Percentiles rank a stretch among this genome's conserved stretches.
Evolutionary conservation across 352 stramenopile genomes (phyloP).

Genomic region (Pythium guiyangense): DNA sequence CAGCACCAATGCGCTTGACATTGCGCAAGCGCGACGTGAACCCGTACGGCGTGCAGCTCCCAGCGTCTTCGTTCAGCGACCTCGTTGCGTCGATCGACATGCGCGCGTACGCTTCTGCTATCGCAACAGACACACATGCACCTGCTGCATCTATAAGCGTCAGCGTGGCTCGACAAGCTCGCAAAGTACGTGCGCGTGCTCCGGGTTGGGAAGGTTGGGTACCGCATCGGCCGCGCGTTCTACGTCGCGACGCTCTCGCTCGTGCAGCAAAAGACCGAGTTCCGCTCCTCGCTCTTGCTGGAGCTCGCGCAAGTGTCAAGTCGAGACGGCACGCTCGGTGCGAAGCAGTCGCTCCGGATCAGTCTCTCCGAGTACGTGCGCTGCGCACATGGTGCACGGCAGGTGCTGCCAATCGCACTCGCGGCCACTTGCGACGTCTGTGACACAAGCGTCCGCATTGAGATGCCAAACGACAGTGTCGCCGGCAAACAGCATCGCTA

Average conservation of each 20-base stretch:
- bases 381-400: conserved; percentile 18
- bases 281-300: conserved; percentile 41
- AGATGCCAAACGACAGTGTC: too few relatives aligned
- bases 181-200: conserved; percentile 44
- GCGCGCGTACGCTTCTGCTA: background rate
- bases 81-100: conserved; percentile 26
- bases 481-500: background rate
- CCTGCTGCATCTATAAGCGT: conserved; percentile 10
- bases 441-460: background rate
- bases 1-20: conserved; percentile 2
- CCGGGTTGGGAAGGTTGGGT: conserved; percentile 35
- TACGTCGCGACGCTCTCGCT: conserved; percentile 33
- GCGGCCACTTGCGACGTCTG: conserved; percentile 1
- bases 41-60: conserved; percentile 39
- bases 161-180: conserved; percentile 32
- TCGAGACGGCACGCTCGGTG: background rate
- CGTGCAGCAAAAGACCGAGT: conserved; percentile 63
- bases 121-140: background rate
- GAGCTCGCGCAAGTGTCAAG: conserved; percentile 24
- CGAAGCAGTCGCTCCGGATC: conserved; percentile 34
- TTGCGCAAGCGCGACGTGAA: conserved; percentile 47
- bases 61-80: conserved; percentile 36
- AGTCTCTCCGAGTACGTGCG: conserved; percentile 40
- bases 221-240: conserved; percentile 29
- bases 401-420: background rate